Evolutionary conservation across 208 protist genomes (phyloP).

Genomic region (Trypanosoma conorhini): DNA sequence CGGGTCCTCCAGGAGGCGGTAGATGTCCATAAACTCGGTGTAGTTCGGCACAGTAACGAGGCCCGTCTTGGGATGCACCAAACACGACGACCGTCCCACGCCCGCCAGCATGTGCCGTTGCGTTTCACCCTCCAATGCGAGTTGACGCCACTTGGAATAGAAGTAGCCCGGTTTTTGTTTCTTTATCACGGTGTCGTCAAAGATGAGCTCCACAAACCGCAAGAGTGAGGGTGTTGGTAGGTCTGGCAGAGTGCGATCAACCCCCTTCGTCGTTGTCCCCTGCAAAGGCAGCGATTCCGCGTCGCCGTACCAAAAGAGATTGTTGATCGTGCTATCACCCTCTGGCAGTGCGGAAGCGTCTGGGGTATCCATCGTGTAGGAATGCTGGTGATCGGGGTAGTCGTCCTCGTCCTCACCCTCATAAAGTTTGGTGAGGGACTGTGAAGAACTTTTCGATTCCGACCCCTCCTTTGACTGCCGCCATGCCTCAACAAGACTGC

Average conservation of each 20-base stretch:
- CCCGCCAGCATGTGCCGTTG: background rate
- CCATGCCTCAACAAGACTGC: constrained; percentile 11
- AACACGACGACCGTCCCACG: background rate
- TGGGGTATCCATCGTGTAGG: background rate
- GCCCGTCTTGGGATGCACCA: constrained; percentile 31
- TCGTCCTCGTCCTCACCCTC: background rate
- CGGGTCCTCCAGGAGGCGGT: constrained; percentile 36
- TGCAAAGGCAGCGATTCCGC: background rate
- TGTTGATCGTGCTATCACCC: background rate
- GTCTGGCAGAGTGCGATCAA: background rate
- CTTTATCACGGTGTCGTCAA: constrained; percentile 55
- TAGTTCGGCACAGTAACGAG: constrained; percentile 85
- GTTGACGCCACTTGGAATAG: constrained; percentile 45
- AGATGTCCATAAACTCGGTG: constrained; percentile 90
- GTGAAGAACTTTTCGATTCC: background rate
- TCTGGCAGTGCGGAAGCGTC: background rate
- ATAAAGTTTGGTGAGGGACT: background rate
- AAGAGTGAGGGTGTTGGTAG: constrained; percentile 16
- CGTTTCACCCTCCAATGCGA: constrained; percentile 21
- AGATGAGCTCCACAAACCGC: constrained; percentile 47
- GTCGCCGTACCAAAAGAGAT: constrained; percentile 26
- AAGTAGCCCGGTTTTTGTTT: constrained; percentile 69
- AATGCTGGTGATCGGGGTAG: background rate
- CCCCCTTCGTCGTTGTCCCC: background rate
- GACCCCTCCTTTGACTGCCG: background rate